Evolutionary conservation across 2,329 filamentous ascomycete species (phyloP).

Genomic region (Pseudogymnoascus sp.): DNA sequence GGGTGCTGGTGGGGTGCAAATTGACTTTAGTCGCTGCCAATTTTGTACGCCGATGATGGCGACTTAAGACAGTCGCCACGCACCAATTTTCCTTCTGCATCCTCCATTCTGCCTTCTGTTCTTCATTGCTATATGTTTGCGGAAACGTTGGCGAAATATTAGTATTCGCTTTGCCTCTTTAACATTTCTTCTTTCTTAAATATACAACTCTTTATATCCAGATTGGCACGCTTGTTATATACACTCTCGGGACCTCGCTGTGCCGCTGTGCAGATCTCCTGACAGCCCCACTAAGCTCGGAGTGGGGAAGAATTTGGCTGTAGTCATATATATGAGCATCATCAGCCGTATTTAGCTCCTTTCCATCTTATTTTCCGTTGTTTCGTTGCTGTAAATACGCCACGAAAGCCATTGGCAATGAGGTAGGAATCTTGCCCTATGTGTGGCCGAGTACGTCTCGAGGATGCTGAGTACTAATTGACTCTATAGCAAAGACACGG

Average conservation of each 20-base stretch:
- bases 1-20: background rate
- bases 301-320: background rate
- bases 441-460: background rate
- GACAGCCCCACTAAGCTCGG: background rate
- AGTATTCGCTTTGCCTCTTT: background rate
- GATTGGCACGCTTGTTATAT: background rate
- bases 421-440: background rate
- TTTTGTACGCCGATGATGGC: too few relatives aligned
- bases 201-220: background rate
- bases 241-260: background rate
- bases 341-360: background rate
- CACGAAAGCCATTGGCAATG: background rate
- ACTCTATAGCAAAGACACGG: background rate
- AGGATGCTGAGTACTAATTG: background rate
- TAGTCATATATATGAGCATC: background rate
- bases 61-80: background rate
- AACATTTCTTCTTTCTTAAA: background rate
- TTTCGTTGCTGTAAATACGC: background rate
- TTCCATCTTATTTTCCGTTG: background rate
- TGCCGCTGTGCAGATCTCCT: background rate
- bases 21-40: background rate
- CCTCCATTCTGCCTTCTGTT: background rate
- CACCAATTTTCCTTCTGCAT: background rate
- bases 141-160: background rate
- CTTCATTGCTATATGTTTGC: background rate